A percentile compares a stretch with the other conserved stretches of the same genome.
These are phyloP conservation scores for Cutaneotrichosporon sp. DNA, from an alignment of 1,284 basidiomycete species.

Conservation along the genomic window DNA sequence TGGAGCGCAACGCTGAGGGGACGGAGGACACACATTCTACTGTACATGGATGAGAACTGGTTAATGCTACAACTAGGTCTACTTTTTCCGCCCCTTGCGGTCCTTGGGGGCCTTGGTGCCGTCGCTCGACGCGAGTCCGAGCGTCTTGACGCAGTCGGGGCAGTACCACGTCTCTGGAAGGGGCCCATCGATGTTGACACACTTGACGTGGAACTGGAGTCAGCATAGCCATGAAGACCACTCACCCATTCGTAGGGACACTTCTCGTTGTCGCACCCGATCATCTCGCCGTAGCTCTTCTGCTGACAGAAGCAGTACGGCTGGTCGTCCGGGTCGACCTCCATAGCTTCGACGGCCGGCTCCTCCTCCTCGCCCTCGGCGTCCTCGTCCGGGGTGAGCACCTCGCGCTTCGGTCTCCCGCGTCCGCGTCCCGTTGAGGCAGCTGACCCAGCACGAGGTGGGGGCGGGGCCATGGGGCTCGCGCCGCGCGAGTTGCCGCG, in stretches of 20 bases:
- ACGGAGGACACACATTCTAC: neutral
- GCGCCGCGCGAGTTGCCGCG: neutral
- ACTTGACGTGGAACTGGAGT: slow-evolving; percentile 79
- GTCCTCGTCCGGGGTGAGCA: neutral
- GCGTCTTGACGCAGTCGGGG: slow-evolving; percentile 56
- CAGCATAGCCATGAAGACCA: slow-evolving; percentile 1
- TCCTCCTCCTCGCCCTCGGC: slow-evolving; percentile 28
- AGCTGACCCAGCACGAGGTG: slow-evolving; percentile 13
- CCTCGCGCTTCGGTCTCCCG: neutral
- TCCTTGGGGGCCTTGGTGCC: slow-evolving; percentile 51
- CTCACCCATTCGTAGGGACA: slow-evolving; percentile 91
- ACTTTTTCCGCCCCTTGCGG: slow-evolving; percentile 39
- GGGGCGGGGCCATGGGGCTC: slow-evolving; percentile 13
- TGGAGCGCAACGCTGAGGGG: too few species aligned
- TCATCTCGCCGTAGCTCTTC: slow-evolving; percentile 91
- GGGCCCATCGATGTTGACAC: slow-evolving; percentile 68
- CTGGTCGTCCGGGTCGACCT: slow-evolving; percentile 54
- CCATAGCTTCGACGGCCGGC: slow-evolving; percentile 18
- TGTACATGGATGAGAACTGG: neutral
- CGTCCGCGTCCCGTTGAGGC: slow-evolving; percentile 6
- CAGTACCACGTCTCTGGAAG: slow-evolving; percentile 82
- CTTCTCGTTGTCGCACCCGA: slow-evolving; percentile 80
- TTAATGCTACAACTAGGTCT: slow-evolving; percentile 11
- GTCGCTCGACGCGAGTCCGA: slow-evolving; percentile 39
- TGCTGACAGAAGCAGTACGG: slow-evolving; percentile 90